These are phyloP conservation scores for Hypericum perforatum DNA, from an alignment of 345 rosid species.

Conservation along the genomic window DNA sequence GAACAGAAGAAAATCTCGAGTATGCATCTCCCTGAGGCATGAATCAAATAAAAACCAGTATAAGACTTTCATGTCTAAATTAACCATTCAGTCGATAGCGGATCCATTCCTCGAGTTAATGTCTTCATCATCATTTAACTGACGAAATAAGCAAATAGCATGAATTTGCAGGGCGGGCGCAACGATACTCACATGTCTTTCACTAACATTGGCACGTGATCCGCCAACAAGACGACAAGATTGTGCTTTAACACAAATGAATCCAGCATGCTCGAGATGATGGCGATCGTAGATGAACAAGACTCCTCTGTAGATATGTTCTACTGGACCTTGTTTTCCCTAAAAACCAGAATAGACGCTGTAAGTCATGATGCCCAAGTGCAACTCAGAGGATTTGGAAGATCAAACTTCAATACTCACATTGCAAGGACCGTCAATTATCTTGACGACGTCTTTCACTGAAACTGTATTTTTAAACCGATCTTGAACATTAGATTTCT, in stretches of 20 bases:
- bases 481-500: constrained; percentile 63
- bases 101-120: too few relatives aligned
- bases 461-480: constrained; percentile 53
- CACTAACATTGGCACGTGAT: constrained; percentile 43
- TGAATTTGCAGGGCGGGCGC: too few relatives aligned
- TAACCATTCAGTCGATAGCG: too few relatives aligned
- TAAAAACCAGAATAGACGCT: constrained; percentile 17
- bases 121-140: too few relatives aligned
- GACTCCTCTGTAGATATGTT: constrained; percentile 67
- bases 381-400: background rate
- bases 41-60: constrained; percentile 2
- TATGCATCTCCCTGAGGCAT: constrained; percentile 48
- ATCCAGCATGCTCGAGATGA: constrained; percentile 97
- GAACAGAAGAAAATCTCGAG: constrained; percentile 52
- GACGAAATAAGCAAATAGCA: too few relatives aligned
- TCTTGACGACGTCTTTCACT: constrained; percentile 70
- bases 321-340: constrained; percentile 97
- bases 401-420: constrained; percentile 38
- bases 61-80: background rate
- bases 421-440: constrained; percentile 82
- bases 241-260: constrained; percentile 72
- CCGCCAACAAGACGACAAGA: constrained; percentile 80
- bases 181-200: constrained; percentile 48
- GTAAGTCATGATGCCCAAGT: background rate
- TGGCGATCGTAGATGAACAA: constrained; percentile 78